Conservation (phyloP, 352 stramenopile species). For the Aphanomyces cochlioides region DNA sequence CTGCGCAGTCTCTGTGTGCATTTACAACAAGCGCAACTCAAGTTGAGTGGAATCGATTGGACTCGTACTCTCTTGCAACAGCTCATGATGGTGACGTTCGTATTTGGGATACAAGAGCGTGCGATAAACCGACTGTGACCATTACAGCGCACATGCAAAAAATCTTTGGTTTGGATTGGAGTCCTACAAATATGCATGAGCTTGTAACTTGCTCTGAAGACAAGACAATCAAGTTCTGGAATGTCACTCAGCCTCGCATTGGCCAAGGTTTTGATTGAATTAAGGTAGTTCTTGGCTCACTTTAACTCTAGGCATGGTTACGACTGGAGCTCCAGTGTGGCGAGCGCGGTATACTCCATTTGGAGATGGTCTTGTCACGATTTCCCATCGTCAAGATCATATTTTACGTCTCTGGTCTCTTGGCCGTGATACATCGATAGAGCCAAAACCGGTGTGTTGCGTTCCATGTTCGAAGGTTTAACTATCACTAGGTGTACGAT, state of each 20-base stretch:
- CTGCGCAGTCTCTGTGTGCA: constrained; percentile 63
- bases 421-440: constrained; percentile 34
- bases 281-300: neutral
- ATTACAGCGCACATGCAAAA: constrained; percentile 83
- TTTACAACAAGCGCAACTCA: constrained; percentile 66
- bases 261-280: constrained; percentile 36
- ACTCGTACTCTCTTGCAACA: constrained; percentile 63
- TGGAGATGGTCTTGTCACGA: constrained; percentile 76
- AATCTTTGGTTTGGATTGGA: constrained; percentile 80
- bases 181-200: constrained; percentile 67
- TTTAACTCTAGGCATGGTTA: constrained; percentile 40
- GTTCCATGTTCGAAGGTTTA: constrained; percentile 27
- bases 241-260: constrained; percentile 55
- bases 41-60: constrained; percentile 74
- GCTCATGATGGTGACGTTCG: constrained; percentile 75
- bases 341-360: constrained; percentile 74
- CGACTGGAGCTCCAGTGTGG: constrained; percentile 61
- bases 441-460: constrained; percentile 26
- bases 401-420: constrained; percentile 65
- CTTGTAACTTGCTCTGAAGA: constrained; percentile 83
- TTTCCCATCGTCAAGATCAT: constrained; percentile 58
- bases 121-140: constrained; percentile 49
- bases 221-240: constrained; percentile 83
- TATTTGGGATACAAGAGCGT: constrained; percentile 67
- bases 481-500: constrained; percentile 35